Conservation (phyloP, 371 early-diverging fungal species). For the Parasitella parasitica region DNA sequence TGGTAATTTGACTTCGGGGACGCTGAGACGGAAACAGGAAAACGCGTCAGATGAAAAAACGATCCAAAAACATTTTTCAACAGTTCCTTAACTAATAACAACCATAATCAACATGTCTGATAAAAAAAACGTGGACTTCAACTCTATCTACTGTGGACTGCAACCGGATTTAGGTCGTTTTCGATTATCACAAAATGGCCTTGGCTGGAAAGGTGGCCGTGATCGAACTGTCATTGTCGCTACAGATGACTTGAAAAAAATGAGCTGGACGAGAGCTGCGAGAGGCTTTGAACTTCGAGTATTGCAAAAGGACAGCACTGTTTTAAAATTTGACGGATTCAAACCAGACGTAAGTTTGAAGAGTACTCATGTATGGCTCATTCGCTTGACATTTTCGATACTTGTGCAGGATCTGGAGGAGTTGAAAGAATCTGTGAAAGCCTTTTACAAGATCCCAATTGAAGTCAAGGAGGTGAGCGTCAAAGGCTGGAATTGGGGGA, state of each 20-base stretch:
- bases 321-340: constrained; percentile 91
- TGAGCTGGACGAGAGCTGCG: constrained; percentile 80
- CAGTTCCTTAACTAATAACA: neutral
- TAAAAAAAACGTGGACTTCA: constrained; percentile 41
- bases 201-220: constrained; percentile 79
- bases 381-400: neutral
- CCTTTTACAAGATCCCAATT: constrained; percentile 68
- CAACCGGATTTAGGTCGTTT: constrained; percentile 58
- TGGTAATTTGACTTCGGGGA: no score
- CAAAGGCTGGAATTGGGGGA: constrained; percentile 97
- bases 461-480: constrained; percentile 86
- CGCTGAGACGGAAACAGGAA: neutral
- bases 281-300: constrained; percentile 84
- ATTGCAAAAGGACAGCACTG: constrained; percentile 63
- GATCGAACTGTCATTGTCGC: constrained; percentile 65
- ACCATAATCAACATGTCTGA: constrained; percentile 29
- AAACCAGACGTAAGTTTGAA: constrained; percentile 60
- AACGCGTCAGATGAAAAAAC: neutral
- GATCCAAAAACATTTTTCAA: neutral
- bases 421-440: constrained; percentile 67
- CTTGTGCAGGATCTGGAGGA: constrained; percentile 72
- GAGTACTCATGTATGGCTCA: neutral
- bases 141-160: constrained; percentile 47
- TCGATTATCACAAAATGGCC: constrained; percentile 74
- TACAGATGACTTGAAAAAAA: constrained; percentile 66